These are phyloP conservation scores for Helianthus annuus DNA, from an alignment of 129 eudicot genomes.

Conservation along the genomic window DNA sequence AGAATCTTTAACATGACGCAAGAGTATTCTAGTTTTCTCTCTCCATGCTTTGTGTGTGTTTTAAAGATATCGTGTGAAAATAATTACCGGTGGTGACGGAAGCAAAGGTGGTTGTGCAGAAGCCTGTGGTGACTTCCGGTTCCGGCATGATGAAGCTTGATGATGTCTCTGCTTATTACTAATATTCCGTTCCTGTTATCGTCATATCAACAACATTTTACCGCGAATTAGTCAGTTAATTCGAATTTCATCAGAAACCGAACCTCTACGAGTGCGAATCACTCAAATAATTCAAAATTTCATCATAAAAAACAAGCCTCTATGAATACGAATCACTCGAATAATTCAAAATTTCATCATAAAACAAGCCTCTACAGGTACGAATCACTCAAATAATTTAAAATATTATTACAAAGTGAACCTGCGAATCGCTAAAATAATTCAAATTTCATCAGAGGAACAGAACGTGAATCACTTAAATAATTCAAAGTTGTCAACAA, in stretches of 20 bases:
- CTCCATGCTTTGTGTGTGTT: conserved; percentile 24
- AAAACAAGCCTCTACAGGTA: too few species aligned
- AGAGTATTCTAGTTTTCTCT: conserved; percentile 13
- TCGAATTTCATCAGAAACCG: neutral
- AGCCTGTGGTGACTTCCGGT: conserved; percentile 17
- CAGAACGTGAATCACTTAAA: neutral
- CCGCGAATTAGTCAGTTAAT: neutral
- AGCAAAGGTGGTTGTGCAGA: conserved; percentile 30
- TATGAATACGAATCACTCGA: too few species aligned
- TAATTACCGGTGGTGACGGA: conserved; percentile 38
- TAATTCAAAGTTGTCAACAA: neutral
- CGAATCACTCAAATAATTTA: neutral
- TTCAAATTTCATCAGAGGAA: neutral
- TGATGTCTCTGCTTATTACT: conserved; percentile 28
- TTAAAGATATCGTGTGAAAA: conserved; percentile 3
- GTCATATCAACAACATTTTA: neutral
- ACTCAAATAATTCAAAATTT: neutral
- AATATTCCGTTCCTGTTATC: conserved; percentile 24
- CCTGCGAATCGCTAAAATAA: neutral
- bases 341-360: too few species aligned
- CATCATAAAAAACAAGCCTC: too few species aligned
- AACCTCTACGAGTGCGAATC: neutral
- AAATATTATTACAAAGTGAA: neutral
- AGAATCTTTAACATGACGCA: conserved; percentile 17
- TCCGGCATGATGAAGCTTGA: conserved; percentile 26